phyloP scores from a whole-genome alignment of 371 early-diverging fungal genomes.

The Umbelopsis sp. region DNA sequence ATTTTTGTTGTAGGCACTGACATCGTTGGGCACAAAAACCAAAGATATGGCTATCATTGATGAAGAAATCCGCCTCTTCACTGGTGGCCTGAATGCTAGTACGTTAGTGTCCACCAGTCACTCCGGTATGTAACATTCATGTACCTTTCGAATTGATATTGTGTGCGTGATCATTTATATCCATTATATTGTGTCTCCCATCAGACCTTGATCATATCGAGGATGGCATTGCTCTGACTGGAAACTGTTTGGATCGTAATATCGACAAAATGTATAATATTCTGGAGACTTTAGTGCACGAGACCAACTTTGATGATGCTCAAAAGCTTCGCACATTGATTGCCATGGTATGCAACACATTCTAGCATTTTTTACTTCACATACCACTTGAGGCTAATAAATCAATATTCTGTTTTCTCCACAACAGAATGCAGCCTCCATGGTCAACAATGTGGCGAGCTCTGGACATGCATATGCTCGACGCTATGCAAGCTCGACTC shows the following conservation, averaged over 20 bases:
- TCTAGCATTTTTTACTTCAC: neutral
- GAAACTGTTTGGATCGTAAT: conserved; percentile 78
- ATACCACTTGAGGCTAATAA: neutral
- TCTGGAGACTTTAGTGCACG: conserved; percentile 66
- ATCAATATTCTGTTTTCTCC: neutral
- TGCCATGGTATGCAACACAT: conserved; percentile 54
- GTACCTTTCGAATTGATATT: neutral
- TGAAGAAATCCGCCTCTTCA: conserved; percentile 82
- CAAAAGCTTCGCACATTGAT: conserved; percentile 78
- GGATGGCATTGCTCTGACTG: conserved; percentile 60
- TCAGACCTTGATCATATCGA: conserved; percentile 57
- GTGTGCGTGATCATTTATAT: neutral
- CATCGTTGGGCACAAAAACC: conserved; percentile 80
- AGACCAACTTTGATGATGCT: conserved; percentile 78
- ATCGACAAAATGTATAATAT: conserved; percentile 77
- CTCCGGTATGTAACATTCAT: conserved; percentile 39
- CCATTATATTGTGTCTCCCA: neutral
- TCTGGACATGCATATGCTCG: conserved; percentile 87
- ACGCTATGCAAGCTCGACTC: conserved; percentile 67
- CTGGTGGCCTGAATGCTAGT: conserved; percentile 83
- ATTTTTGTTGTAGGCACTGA: conserved; percentile 53
- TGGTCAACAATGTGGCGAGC: conserved; percentile 83
- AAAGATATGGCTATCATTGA: conserved; percentile 86
- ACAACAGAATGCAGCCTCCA: conserved; percentile 63
- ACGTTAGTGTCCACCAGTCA: conserved; percentile 71